Base-by-base conservation (phyloP, 1,284 basidiomycete species). In the Xerocomus cyaneibrunnescens region DNA sequence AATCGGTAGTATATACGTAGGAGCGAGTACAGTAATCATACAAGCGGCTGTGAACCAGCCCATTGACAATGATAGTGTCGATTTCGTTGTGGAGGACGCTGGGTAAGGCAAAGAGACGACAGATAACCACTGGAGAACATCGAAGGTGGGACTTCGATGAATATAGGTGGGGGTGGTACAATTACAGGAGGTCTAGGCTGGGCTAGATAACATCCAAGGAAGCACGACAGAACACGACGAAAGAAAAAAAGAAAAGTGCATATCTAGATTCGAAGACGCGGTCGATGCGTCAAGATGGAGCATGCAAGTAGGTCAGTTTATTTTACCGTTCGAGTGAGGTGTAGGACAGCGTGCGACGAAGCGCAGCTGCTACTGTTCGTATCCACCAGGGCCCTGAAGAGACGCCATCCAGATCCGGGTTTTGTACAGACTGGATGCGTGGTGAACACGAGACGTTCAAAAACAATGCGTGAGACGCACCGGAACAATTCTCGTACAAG, bases 401-500 rank as follows among this genome's bases (percentile, higher is more conserved):
- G 80, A 85, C 28, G 84, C 81, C 84, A 87, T 84, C 85, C 85
- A 88, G 54, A 88, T 87, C 43, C 86, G 74, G 28, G 85, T 87
- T 72, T 88, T 88, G 71, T 87, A 87, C 61, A 87, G 62, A 52
- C 85, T 85, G 23, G 30, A 5, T 40, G 14, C 12, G n/a, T n/a
- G 17, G 44, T 52, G 5, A 57, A 35, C 27, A 14, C 21, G 6
- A 36, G 13, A 27, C 48, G 28, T 23, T 5, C 7, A 14, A 7
- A 17, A 4, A 1, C 10, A 5, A 27, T 2, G 7, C 16, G 13
- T n/a, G 36, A 38, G 19, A 54, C 73, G 48, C 50, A 90, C 84
- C 92, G 79, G 80, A 97, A 96, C 28, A 96, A 74, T 70, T 96
- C 94, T 65, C 92, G 82, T 45, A 96, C 94, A 54, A 98, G 81